phyloP scores from a whole-genome alignment of 805 yeast genomes.

The Cyberlindnera euphorbiiphila region DNA sequence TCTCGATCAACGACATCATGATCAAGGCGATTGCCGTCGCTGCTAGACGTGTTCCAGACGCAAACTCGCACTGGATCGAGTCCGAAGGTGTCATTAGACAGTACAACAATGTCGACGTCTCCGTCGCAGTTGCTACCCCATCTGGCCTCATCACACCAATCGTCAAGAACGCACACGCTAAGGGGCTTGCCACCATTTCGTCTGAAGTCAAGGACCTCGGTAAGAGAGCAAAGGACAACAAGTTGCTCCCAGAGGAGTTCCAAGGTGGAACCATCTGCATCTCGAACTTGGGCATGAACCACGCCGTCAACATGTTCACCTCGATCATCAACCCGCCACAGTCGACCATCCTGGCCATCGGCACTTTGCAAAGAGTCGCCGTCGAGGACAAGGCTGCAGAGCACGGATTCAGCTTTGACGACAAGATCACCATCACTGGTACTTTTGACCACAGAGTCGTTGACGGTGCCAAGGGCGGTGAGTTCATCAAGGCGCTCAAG shows the following conservation, averaged over 20 bases:
- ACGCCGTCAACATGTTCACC: conserved; percentile 87
- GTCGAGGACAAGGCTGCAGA: conserved; percentile 89
- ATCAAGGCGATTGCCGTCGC: conserved; percentile 95
- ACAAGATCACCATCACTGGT: conserved; percentile 87
- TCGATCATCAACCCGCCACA: conserved; percentile 99
- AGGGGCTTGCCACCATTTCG: conserved; percentile 84
- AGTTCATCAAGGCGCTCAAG: conserved; percentile 91
- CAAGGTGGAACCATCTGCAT: conserved; percentile 99
- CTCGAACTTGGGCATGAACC: conserved; percentile 98
- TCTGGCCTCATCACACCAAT: conserved; percentile 96
- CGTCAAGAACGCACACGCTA: conserved; percentile 79
- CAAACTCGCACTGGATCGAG: conserved; percentile 91
- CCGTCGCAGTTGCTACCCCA: conserved; percentile 98
- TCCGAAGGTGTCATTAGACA: conserved; percentile 87
- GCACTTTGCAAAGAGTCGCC: conserved; percentile 89
- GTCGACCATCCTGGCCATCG: conserved; percentile 88
- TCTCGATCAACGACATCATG: conserved; percentile 91
- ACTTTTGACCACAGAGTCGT: conserved; percentile 97
- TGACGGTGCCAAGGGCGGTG: conserved; percentile 98
- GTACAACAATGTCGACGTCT: conserved; percentile 87
- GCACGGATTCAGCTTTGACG: conserved; percentile 89
- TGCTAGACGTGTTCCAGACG: conserved; percentile 84
- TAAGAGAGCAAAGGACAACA: conserved; percentile 91
- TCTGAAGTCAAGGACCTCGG: conserved; percentile 86
- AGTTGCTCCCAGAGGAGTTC: conserved; percentile 93